Percentiles rank a stretch among this genome's conserved stretches.
Conservation (phyloP, 2,329 filamentous ascomycete genomes). For the Fusarium citri region DNA sequence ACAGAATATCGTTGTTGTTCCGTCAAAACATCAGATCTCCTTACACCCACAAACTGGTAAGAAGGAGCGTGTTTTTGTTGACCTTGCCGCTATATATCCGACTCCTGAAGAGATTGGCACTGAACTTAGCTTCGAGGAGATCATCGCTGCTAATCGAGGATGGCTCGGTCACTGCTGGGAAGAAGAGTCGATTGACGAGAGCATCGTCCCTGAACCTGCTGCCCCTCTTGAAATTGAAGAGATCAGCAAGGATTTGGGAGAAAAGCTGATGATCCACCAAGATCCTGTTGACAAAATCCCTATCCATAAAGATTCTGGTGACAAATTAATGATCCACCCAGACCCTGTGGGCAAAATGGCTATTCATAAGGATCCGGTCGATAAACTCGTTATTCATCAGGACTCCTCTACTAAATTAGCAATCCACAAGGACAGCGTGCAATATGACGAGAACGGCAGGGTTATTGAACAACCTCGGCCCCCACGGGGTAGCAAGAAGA, state of each 20-base stretch:
- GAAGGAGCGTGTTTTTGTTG: constrained; percentile 87
- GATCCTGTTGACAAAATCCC: constrained; percentile 41
- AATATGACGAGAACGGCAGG: constrained; percentile 71
- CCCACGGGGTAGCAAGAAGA: constrained; percentile 68
- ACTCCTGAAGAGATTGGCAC: constrained; percentile 75
- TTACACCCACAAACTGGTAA: constrained; percentile 85
- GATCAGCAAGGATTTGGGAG: constrained; percentile 44
- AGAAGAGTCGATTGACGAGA: constrained; percentile 54
- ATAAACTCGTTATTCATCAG: constrained; percentile 29
- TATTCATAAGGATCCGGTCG: constrained; percentile 20
- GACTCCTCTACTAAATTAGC: constrained; percentile 41
- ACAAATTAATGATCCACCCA: constrained; percentile 16
- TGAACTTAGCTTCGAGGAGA: constrained; percentile 91
- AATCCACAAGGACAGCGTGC: constrained; percentile 48
- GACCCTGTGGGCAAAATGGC: constrained; percentile 26
- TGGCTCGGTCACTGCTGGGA: constrained; percentile 71
- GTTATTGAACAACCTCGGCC: constrained; percentile 59
- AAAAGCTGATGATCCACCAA: constrained; percentile 46
- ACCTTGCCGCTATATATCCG: constrained; percentile 87
- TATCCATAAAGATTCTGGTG: constrained; percentile 29
- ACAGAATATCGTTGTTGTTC: constrained; percentile 75
- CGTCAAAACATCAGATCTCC: constrained; percentile 80
- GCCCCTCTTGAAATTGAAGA: constrained; percentile 48
- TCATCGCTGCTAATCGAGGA: constrained; percentile 82
- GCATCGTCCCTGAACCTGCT: constrained; percentile 46